Conservation (phyloP, 805 yeast genomes). For the Vanderwaltozyma verrucispora region DNA sequence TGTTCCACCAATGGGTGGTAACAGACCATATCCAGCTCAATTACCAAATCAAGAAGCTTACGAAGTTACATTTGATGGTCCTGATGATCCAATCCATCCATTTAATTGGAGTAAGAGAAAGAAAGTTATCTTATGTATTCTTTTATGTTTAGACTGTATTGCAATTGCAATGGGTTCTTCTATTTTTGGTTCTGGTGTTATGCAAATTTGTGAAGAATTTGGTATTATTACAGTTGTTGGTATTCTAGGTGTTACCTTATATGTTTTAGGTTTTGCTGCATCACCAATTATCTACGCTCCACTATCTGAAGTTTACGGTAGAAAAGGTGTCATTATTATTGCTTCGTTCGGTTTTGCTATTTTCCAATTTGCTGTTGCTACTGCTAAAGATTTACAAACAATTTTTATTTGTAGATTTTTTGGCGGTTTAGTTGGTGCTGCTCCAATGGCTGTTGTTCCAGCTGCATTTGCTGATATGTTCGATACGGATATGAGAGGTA, state of each 20-base stretch:
- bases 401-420: constrained; percentile 69
- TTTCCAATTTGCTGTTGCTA: constrained; percentile 65
- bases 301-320: constrained; percentile 65
- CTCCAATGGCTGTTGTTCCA: constrained; percentile 77
- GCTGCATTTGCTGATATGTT: constrained; percentile 82
- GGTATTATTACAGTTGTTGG: constrained; percentile 61
- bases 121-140: constrained; percentile 33
- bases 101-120: constrained; percentile 54
- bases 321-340: constrained; percentile 48
- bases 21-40: constrained; percentile 50
- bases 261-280: constrained; percentile 86
- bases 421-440: constrained; percentile 74
- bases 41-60: constrained; percentile 42
- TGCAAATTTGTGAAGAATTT: constrained; percentile 38
- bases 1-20: constrained; percentile 55
- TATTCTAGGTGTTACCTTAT: constrained; percentile 65
- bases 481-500: constrained; percentile 56
- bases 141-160: constrained; percentile 38
- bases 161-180: constrained; percentile 70
- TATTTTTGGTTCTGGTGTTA: constrained; percentile 55
- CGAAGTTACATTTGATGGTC: constrained; percentile 66
- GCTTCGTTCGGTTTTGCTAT: constrained; percentile 46
- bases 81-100: constrained; percentile 68
- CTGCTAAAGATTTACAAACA: constrained; percentile 71
- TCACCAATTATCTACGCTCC: constrained; percentile 94